A percentile compares a stretch with the other conserved stretches of the same genome.
These are phyloP conservation scores for Syncephalastrum racemosum DNA, from an alignment of 371 early-diverging fungal genomes.

Conservation along the genomic window DNA sequence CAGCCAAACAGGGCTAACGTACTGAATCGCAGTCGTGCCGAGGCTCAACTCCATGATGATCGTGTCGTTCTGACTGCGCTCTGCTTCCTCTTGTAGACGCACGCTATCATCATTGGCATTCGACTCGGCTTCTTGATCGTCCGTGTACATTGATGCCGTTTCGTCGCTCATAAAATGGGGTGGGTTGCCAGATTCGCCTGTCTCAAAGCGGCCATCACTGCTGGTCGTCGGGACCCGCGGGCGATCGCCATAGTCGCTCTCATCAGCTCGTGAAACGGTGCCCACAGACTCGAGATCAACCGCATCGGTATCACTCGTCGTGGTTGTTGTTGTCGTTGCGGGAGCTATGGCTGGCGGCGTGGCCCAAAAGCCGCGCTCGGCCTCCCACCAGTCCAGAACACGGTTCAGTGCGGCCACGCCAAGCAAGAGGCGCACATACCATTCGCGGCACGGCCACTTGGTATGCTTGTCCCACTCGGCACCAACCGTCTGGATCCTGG, in stretches of 20 bases:
- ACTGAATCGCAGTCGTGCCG: slow-evolving; percentile 43
- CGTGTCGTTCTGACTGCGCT: slow-evolving; percentile 57
- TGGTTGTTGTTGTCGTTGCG: slow-evolving; percentile 8
- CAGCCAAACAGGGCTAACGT: slow-evolving; percentile 64
- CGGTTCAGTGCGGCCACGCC: slow-evolving; percentile 60
- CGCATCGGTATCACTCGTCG: slow-evolving; percentile 15
- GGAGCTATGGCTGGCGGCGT: slow-evolving; percentile 9
- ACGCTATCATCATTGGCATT: slow-evolving; percentile 16
- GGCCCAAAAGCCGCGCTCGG: slow-evolving; percentile 50
- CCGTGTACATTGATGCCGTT: slow-evolving; percentile 10
- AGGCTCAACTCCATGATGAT: slow-evolving; percentile 66
- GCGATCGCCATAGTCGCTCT: slow-evolving; percentile 4
- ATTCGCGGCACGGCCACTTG: slow-evolving; percentile 60
- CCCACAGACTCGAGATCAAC: slow-evolving; percentile 17
- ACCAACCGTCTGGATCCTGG: slow-evolving; percentile 51
- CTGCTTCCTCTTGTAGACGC: slow-evolving; percentile 52
- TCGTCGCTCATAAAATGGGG: slow-evolving; percentile 3
- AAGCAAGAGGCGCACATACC: slow-evolving; percentile 55
- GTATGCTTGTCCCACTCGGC: slow-evolving; percentile 51
- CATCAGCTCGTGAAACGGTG: slow-evolving; percentile 10
- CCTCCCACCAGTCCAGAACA: slow-evolving; percentile 66
- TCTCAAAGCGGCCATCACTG: slow-evolving; percentile 4
- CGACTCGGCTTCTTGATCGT: slow-evolving; percentile 20
- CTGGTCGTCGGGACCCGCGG: slow-evolving; percentile 12
- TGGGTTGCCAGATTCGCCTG: background rate